These are phyloP conservation scores for Cutaneotrichosporon dermatis DNA, from an alignment of 1,284 basidiomycete genomes.

Conservation along the genomic window DNA sequence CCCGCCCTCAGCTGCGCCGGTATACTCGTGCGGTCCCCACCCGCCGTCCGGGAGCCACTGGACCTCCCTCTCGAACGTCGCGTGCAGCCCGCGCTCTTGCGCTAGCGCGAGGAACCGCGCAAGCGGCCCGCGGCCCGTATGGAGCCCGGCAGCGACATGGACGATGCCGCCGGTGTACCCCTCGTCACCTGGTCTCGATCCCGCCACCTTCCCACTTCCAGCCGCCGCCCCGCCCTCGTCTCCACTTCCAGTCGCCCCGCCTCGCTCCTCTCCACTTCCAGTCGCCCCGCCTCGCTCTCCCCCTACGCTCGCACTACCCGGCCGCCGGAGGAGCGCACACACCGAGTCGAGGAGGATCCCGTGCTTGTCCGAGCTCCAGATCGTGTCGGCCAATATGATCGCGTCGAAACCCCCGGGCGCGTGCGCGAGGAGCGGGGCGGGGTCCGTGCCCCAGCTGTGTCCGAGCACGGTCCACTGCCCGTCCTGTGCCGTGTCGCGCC, in stretches of 20 bases:
- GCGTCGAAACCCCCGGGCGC: slow-evolving; percentile 27
- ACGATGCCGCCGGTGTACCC: slow-evolving; percentile 22
- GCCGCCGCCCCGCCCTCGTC: no score
- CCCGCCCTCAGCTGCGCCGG: not conserved
- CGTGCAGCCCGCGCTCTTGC: slow-evolving; percentile 16
- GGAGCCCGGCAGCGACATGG: slow-evolving; percentile 43
- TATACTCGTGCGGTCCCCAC: slow-evolving; percentile 26
- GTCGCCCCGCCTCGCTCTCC: no score
- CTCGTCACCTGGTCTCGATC: not conserved
- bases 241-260: no score
- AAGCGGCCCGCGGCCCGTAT: slow-evolving; percentile 44
- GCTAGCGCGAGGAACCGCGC: slow-evolving; percentile 36
- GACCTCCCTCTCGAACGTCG: slow-evolving; percentile 24
- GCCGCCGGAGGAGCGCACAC: slow-evolving; percentile 23
- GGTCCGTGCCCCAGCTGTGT: slow-evolving; percentile 39
- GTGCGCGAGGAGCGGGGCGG: slow-evolving; percentile 18
- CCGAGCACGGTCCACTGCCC: slow-evolving; percentile 28
- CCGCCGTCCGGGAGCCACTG: slow-evolving; percentile 30
- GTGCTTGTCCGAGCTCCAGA: slow-evolving; percentile 42
- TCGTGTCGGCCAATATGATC: slow-evolving; percentile 42
- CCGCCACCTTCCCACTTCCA: no score
- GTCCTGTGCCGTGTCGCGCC: not conserved
- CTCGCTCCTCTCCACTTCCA: no score
- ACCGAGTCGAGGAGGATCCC: slow-evolving; percentile 36
- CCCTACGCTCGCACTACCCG: not conserved